phyloP scores from a whole-genome alignment of 2,329 filamentous ascomycete genomes.

The Neurospora crassa region DNA sequence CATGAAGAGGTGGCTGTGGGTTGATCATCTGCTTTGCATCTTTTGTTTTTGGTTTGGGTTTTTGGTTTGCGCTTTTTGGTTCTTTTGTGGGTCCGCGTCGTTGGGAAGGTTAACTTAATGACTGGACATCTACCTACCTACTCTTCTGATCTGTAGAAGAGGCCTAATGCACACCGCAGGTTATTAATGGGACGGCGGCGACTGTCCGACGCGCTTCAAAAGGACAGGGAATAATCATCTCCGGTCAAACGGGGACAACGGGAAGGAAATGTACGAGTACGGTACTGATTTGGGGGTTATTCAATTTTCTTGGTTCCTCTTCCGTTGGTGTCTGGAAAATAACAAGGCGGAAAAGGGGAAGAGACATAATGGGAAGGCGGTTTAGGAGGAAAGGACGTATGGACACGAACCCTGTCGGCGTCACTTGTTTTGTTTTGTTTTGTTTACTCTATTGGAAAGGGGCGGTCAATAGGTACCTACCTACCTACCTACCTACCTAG shows the following conservation, averaged over 20 bases:
- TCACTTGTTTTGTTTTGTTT: background rate
- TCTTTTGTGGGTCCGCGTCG: background rate
- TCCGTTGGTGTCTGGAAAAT: background rate
- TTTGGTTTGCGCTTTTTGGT: constrained; percentile 1
- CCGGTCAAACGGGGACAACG: background rate
- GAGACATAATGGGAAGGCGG: background rate
- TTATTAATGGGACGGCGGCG: background rate
- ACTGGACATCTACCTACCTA: background rate
- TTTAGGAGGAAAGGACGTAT: background rate
- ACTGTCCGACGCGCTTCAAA: background rate
- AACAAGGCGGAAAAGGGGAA: background rate
- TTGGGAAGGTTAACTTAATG: background rate
- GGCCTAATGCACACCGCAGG: background rate
- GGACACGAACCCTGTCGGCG: background rate
- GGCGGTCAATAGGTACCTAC: background rate
- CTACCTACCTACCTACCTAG: background rate
- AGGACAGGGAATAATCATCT: background rate
- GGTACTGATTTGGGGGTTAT: background rate
- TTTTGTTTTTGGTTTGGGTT: background rate
- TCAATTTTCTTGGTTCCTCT: background rate
- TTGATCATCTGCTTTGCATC: background rate
- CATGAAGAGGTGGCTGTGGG: background rate
- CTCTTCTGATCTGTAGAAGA: background rate
- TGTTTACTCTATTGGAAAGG: background rate
- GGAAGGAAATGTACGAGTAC: background rate